These are phyloP conservation scores for Leucoagaricus sp. DNA, from an alignment of 1,284 basidiomycete genomes.

Conservation along the genomic window DNA sequence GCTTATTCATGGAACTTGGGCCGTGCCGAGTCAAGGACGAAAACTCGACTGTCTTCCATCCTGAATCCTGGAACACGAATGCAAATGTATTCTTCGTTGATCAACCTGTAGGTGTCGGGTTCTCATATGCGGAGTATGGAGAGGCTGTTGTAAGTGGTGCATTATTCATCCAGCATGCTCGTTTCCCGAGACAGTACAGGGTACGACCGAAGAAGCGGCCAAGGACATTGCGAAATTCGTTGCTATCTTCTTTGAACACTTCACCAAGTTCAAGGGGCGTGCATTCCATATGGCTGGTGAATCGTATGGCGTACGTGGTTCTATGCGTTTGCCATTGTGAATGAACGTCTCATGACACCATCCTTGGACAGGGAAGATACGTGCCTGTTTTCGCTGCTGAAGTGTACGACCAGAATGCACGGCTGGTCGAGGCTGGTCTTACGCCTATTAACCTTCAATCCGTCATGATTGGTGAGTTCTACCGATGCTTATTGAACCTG, in stretches of 20 bases:
- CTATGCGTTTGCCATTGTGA: neutral
- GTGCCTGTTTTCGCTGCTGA: constrained; percentile 81
- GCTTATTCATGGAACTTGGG: constrained; percentile 71
- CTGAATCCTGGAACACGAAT: constrained; percentile 68
- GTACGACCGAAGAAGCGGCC: constrained; percentile 67
- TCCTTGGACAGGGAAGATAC: constrained; percentile 65
- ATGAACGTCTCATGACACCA: neutral
- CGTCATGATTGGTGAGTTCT: constrained; percentile 70
- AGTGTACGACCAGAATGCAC: constrained; percentile 78
- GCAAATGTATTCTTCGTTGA: constrained; percentile 76
- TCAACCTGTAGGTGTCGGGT: constrained; percentile 66
- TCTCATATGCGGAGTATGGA: constrained; percentile 73
- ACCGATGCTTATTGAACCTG: neutral
- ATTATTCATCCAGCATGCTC: neutral
- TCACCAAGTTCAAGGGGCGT: constrained; percentile 66
- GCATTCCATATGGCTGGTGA: constrained; percentile 76
- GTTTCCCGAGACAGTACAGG: constrained; percentile 26
- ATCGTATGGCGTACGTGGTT: constrained; percentile 55
- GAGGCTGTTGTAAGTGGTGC: constrained; percentile 51
- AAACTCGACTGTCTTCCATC: constrained; percentile 50
- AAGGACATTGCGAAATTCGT: constrained; percentile 71
- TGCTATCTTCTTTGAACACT: constrained; percentile 75
- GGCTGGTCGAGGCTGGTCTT: constrained; percentile 56
- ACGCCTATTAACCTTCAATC: constrained; percentile 79
- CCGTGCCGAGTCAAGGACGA: constrained; percentile 51